Evolutionary conservation across 257 asterid genomes (phyloP), one percentile per base, ranked within the genome.

Genomic region (Parsonsia alboflavescens): DNA sequence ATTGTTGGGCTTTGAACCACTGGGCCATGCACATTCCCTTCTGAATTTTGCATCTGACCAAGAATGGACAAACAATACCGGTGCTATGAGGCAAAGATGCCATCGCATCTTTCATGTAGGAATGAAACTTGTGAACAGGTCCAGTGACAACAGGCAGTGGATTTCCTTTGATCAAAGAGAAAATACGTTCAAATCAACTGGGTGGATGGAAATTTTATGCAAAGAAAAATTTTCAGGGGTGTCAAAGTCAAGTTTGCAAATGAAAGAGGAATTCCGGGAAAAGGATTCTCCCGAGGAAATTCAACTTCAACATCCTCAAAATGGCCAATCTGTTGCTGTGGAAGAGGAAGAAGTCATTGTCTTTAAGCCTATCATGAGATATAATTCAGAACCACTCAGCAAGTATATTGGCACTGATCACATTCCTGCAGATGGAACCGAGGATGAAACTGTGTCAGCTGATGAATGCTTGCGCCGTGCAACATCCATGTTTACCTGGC

Each of bases 281-380:
- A 73, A 76, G 50, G 80, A 78, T 68, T 53, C 48, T 52, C 5
- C 64, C 0, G 71, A 68, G 46, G 77, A 75, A 42, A 68, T 10
- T 39, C 82, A 61, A 42, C 12, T 57, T 46, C 72, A 62, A 44
- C 53, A 76, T 16, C 21, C 66, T 78, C 68, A 41, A 52, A 71
- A 68, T 33, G 50, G 70, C 62, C 52, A 66, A 33, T 56, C 73
- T 11, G 45, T 59, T 22, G 15, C 81, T 36, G 8, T 71, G 2
- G 89, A 82, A 26, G 89, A 85, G 77, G 89, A 85, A 64, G 98
- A 93, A 86, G 94, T 90, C 68, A 93, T 93, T 75, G 89, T 93
- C 71, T 93, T 93, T 88, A 86, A 93, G 87, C 98, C 98, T 58
- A 81, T 93, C 75, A 80, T 84, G 0, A 84, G 97, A 71, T 90